These are phyloP conservation scores for Fusarium burgessii DNA, from an alignment of 2,329 filamentous ascomycete genomes.

Conservation along the genomic window DNA sequence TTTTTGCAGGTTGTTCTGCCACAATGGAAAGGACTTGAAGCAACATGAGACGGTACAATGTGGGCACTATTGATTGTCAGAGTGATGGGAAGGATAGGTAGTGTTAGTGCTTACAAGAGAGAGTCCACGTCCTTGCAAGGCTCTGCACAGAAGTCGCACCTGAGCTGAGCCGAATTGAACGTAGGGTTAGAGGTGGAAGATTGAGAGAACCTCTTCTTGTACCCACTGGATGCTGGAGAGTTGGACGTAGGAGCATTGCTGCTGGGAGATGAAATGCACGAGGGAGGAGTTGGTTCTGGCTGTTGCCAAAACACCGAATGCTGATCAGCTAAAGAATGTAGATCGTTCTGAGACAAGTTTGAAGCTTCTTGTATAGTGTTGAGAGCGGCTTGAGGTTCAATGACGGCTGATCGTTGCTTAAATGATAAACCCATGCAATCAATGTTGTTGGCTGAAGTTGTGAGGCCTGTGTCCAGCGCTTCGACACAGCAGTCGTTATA, in stretches of 20 bases:
- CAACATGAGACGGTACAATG: not conserved
- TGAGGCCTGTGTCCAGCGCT: not conserved
- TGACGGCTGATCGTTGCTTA: too few relatives aligned
- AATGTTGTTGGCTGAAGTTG: too few relatives aligned
- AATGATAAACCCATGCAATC: too few relatives aligned
- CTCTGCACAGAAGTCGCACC: not conserved
- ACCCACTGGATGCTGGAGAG: fast-evolving
- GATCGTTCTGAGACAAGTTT: fast-evolving
- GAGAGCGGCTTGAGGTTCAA: not conserved
- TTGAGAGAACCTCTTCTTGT: fast-evolving
- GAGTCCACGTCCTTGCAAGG: not conserved
- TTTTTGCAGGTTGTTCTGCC: not conserved
- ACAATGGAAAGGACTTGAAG: not conserved
- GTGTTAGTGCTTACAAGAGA: too few relatives aligned
- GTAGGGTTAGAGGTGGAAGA: not conserved
- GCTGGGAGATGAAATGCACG: fast-evolving
- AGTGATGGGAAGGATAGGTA: too few relatives aligned
- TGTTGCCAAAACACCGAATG: fast-evolving
- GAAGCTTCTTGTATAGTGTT: fast-evolving
- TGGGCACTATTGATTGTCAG: too few relatives aligned
- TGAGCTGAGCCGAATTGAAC: not conserved
- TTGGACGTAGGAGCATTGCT: not conserved
- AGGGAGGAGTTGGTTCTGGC: fast-evolving
- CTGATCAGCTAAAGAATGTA: fast-evolving
- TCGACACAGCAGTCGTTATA: fast-evolving